Percentiles rank a stretch among this genome's conserved stretches.
These are phyloP conservation scores for Passalora sequoiae DNA, from an alignment of 2,329 filamentous ascomycete genomes.

Conservation along the genomic window DNA sequence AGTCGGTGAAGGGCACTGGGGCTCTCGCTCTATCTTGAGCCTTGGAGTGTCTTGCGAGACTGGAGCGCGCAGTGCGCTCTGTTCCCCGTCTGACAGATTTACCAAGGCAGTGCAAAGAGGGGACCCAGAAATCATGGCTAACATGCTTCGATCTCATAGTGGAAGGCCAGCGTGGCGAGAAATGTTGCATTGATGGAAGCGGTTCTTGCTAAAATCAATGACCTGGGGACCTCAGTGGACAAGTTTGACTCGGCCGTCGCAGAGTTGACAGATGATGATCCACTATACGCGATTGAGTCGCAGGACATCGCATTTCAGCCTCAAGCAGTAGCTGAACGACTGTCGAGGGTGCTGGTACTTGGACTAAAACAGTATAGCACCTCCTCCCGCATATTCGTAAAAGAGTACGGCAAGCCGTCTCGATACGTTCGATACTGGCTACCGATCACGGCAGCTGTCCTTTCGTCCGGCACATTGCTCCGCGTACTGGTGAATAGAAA, in stretches of 20 bases:
- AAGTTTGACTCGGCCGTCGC: slow-evolving; percentile 54
- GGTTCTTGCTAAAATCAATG: slow-evolving; percentile 67
- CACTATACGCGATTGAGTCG: slow-evolving; percentile 40
- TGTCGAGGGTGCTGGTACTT: slow-evolving; percentile 63
- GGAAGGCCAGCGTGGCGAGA: slow-evolving; percentile 71
- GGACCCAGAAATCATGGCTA: no score
- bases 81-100: no score
- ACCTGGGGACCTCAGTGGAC: slow-evolving; percentile 51
- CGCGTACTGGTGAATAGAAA: slow-evolving; percentile 68
- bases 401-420: slow-evolving; percentile 69
- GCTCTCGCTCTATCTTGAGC: no score
- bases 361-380: slow-evolving; percentile 63
- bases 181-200: slow-evolving; percentile 83
- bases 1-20: no score
- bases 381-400: slow-evolving; percentile 53
- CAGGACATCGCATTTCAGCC: slow-evolving; percentile 30
- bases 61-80: no score
- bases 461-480: slow-evolving; percentile 84
- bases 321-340: slow-evolving; percentile 59
- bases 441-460: slow-evolving; percentile 62
- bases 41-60: no score
- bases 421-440: slow-evolving; percentile 82
- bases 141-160: no score
- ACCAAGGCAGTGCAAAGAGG: no score
- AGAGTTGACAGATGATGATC: slow-evolving; percentile 51